Conservation (phyloP, 2,329 filamentous ascomycete species). For the Paraphaeosphaeria sporulosa region DNA sequence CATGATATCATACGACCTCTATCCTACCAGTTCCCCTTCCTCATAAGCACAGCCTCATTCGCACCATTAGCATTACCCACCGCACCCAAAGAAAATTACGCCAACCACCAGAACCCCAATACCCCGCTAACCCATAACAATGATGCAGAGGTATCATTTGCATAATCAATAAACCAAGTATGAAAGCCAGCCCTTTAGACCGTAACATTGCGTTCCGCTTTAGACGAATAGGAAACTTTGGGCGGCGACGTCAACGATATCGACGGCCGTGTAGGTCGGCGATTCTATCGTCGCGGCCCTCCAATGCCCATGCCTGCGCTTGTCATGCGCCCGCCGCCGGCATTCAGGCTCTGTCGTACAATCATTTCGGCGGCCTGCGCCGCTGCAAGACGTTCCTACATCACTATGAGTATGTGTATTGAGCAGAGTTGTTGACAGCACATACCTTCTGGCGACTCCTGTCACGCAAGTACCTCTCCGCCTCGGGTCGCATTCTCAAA, state of each 20-base stretch:
- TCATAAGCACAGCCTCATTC: neutral
- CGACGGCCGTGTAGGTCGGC: slow-evolving; percentile 13
- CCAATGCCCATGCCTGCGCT: slow-evolving; percentile 22
- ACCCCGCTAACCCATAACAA: slow-evolving; percentile 11
- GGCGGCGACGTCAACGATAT: slow-evolving; percentile 4
- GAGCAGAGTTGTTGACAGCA: neutral
- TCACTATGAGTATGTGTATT: slow-evolving; percentile 3
- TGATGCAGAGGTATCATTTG: slow-evolving; percentile 15
- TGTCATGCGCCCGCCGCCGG: slow-evolving; percentile 62
- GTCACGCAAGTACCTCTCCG: slow-evolving; percentile 85
- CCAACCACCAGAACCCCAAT: slow-evolving; percentile 3
- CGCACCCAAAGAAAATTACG: neutral
- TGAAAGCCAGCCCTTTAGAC: neutral
- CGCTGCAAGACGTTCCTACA: slow-evolving; percentile 81
- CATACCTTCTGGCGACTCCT: slow-evolving; percentile 80
- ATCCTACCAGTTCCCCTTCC: neutral
- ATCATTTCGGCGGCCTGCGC: slow-evolving; percentile 92
- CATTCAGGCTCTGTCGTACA: slow-evolving; percentile 85
- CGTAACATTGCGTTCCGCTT: neutral
- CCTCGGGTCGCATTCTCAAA: slow-evolving; percentile 92
- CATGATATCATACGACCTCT: neutral
- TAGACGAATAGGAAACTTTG: neutral
- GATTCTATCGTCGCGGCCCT: slow-evolving; percentile 18
- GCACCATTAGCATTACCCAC: neutral
- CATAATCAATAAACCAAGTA: neutral